Percentiles rank a stretch among this genome's conserved stretches.
These are phyloP conservation scores for Penicillium antarcticum DNA, from an alignment of 495 filamentous ascomycete species.

Conservation along the genomic window DNA sequence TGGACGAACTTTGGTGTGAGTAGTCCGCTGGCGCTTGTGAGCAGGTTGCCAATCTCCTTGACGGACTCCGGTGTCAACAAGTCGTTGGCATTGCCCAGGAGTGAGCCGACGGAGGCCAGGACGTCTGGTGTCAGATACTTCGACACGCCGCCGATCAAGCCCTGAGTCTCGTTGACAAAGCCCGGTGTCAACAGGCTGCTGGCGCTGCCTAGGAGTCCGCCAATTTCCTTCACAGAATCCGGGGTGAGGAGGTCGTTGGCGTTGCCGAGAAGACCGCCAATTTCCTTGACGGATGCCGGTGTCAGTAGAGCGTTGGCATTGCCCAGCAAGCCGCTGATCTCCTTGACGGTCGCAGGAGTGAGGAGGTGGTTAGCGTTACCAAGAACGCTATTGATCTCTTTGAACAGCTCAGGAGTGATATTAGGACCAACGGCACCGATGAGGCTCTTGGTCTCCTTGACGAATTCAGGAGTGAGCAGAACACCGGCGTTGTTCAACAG, in stretches of 20 bases:
- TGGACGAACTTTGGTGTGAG: constrained; percentile 34
- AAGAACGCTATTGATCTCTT: constrained; percentile 37
- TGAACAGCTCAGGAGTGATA: constrained; percentile 23
- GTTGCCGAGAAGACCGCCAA: no score
- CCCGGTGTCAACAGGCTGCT: constrained; percentile 36
- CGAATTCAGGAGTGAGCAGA: constrained; percentile 32
- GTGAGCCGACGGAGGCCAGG: not conserved
- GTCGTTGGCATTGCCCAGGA: constrained; percentile 39
- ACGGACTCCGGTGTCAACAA: constrained; percentile 36
- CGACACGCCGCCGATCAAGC: constrained; percentile 31
- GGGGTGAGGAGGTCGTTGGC: no score
- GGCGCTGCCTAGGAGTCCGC: no score
- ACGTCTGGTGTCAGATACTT: no score
- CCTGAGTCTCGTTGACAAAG: constrained; percentile 45
- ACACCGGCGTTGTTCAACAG: constrained; percentile 38
- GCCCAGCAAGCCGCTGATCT: constrained; percentile 32
- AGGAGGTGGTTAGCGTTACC: constrained; percentile 35
- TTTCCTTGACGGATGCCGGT: no score
- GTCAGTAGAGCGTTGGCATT: no score
- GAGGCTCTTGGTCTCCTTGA: constrained; percentile 38
- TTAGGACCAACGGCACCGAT: constrained; percentile 25
- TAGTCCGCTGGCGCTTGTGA: constrained; percentile 38
- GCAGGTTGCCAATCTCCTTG: constrained; percentile 33
- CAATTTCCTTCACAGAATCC: no score
- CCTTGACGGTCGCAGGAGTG: constrained; percentile 31